phyloP scores from a whole-genome alignment of 768 basidiomycete species.

The Hirschioporus abietinus region DNA sequence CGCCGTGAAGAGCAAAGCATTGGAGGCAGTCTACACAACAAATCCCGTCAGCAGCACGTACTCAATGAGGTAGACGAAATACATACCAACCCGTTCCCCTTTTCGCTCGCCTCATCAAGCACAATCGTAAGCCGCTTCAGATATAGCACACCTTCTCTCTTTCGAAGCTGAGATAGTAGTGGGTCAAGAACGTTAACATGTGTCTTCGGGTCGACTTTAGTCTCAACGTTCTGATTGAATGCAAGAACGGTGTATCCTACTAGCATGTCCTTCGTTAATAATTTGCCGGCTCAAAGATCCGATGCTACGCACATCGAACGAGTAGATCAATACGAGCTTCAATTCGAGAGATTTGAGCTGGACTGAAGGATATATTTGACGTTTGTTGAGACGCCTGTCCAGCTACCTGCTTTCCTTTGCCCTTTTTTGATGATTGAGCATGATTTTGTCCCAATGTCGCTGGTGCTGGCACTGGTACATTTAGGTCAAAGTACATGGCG shows the following conservation, averaged over 20 bases:
- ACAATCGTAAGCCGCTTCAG: constrained; percentile 78
- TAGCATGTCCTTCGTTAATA: constrained; percentile 23
- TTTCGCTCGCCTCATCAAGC: constrained; percentile 79
- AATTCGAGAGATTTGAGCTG: constrained; percentile 50
- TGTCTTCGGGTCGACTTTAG: constrained; percentile 64
- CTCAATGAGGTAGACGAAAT: not conserved
- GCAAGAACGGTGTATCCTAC: constrained; percentile 86
- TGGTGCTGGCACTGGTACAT: constrained; percentile 45
- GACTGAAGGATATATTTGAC: constrained; percentile 34
- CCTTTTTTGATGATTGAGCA: constrained; percentile 43
- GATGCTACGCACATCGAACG: constrained; percentile 56
- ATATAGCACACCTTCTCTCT: constrained; percentile 54
- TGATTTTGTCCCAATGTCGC: constrained; percentile 20
- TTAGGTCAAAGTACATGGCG: constrained; percentile 64
- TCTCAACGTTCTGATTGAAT: constrained; percentile 66
- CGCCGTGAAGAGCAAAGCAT: constrained; percentile 48
- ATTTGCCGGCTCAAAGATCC: not conserved
- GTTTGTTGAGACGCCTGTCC: constrained; percentile 17
- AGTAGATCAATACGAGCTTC: constrained; percentile 66
- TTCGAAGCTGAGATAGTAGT: constrained; percentile 55
- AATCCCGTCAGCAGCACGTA: not conserved
- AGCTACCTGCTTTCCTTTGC: constrained; percentile 49
- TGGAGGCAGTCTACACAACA: constrained; percentile 60
- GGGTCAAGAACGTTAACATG: constrained; percentile 60
- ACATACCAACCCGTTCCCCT: constrained; percentile 74